A percentile compares a stretch with the other conserved stretches of the same genome.
These are phyloP conservation scores for Gnaphalium uliginosum DNA, from an alignment of 129 eudicot species.

Conservation along the genomic window DNA sequence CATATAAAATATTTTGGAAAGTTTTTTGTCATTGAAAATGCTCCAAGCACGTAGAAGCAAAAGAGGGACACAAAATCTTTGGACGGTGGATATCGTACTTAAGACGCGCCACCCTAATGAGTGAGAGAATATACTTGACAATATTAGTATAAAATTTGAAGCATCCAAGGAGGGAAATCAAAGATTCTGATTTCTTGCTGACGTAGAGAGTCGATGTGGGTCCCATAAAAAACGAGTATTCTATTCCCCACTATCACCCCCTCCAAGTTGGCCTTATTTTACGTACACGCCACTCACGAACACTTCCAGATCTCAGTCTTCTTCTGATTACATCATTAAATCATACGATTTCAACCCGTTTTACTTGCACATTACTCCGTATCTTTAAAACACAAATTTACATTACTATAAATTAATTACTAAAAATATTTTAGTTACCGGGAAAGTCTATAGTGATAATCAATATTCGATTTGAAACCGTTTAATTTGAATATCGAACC, in stretches of 20 bases:
- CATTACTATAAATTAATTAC: no score
- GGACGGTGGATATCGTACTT: neutral
- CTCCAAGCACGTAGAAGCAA: no score
- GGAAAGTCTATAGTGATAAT: no score
- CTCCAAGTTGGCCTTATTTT: conserved; percentile 14
- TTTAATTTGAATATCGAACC: no score
- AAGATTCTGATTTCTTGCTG: conserved; percentile 4
- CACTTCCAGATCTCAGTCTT: conserved; percentile 14
- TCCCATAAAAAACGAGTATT: conserved; percentile 5
- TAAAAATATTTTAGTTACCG: no score
- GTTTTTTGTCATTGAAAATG: no score
- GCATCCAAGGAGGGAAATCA: conserved; percentile 28
- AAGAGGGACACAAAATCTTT: neutral
- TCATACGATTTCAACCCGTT: neutral
- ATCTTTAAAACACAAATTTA: no score
- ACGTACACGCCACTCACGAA: conserved; percentile 31
- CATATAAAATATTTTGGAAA: no score
- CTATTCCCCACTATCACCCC: conserved; percentile 1
- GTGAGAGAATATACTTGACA: conserved; percentile 5
- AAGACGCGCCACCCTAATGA: neutral
- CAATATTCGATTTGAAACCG: no score
- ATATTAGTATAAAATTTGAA: conserved; percentile 6
- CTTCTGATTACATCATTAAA: conserved; percentile 7
- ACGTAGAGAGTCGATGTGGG: neutral
- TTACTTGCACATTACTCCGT: neutral